Evolutionary conservation across 805 yeast species (phyloP), one percentile per base, ranked within the genome.

Genomic region (Teunomyces pallodes): DNA sequence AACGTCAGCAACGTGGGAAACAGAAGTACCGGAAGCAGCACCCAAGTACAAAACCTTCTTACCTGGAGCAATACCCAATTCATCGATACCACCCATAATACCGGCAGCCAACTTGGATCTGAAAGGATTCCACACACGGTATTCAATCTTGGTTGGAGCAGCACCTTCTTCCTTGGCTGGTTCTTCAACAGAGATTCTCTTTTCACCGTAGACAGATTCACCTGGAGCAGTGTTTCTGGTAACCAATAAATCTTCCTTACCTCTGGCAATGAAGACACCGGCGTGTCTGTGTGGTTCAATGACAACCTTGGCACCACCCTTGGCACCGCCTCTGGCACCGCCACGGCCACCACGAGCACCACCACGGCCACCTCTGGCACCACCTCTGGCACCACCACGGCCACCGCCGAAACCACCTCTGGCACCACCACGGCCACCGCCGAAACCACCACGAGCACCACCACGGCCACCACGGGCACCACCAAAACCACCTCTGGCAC

Each of bases 71-170:
- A 94, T 87, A 80, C 90, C 95, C 61, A 94, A 76, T 77, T 94
- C 97, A 70, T 92, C 99, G 61, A 94, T 77, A 87, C 99, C 99
- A 77, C 99, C 99, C 90, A 94, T 88, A 60, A 94, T 89, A 87
- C 99, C 99, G 54, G 99, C 99, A 70, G 99, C 99, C 78, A 94
- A 80, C 83, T 94, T 94, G 51, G 98, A 92, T 85, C 99, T 87
- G 87, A 94, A 94, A 55, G 99, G 99, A 77, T 94, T 94, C 99
- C 99, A 94, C 60, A 94, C 99, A 83, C 99, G 91, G 85, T 94
- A 94, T 80, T 94, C 99, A 53, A 84, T 82, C 81, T 94, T 94
- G 66, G 97, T 90, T 57, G 94, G 84, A 59, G 94, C 88, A 50
- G 84, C 88, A 66, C 86, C 87, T 65, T 87, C 96, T 67, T 87